These are phyloP conservation scores for Isoetes engelmannii DNA, from an alignment of 83 land plant species.

Conservation along the genomic window DNA sequence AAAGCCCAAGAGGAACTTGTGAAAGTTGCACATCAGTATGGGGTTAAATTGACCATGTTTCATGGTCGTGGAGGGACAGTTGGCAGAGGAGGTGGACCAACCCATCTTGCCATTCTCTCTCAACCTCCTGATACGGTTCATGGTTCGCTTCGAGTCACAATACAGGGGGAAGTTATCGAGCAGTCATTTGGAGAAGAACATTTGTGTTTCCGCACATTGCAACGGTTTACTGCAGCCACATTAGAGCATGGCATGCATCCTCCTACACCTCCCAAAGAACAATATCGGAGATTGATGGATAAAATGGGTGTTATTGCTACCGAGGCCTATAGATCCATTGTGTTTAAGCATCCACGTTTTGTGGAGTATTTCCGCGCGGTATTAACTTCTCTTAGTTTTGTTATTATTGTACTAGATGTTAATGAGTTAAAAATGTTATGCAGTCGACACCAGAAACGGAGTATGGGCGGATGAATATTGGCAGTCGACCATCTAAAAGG, in stretches of 20 bases:
- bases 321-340: conserved; percentile 61
- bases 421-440: neutral
- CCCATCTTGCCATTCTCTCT: conserved; percentile 71
- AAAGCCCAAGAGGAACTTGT: conserved; percentile 62
- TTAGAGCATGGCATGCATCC: conserved; percentile 78
- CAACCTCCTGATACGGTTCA: conserved; percentile 73
- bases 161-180: conserved; percentile 73
- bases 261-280: conserved; percentile 67
- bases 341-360: conserved; percentile 64
- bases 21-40: conserved; percentile 56
- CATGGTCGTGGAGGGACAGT: conserved; percentile 79
- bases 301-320: conserved; percentile 68
- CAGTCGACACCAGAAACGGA: conserved; percentile 85
- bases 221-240: conserved; percentile 64
- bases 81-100: conserved; percentile 79
- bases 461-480: conserved; percentile 91
- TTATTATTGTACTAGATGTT: neutral
- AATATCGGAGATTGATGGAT: conserved; percentile 73
- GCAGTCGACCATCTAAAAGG: conserved; percentile 76
- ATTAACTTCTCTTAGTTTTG: conserved; percentile 1
- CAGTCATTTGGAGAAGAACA: conserved; percentile 73
- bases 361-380: conserved; percentile 78
- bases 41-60: conserved; percentile 65
- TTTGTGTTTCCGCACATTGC: conserved; percentile 64
- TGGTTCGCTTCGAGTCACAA: conserved; percentile 65